Evolutionary conservation across 306 rosid genomes (phyloP), one percentile per base, ranked within the genome.

Genomic region (Lathyrus oleraceus): DNA sequence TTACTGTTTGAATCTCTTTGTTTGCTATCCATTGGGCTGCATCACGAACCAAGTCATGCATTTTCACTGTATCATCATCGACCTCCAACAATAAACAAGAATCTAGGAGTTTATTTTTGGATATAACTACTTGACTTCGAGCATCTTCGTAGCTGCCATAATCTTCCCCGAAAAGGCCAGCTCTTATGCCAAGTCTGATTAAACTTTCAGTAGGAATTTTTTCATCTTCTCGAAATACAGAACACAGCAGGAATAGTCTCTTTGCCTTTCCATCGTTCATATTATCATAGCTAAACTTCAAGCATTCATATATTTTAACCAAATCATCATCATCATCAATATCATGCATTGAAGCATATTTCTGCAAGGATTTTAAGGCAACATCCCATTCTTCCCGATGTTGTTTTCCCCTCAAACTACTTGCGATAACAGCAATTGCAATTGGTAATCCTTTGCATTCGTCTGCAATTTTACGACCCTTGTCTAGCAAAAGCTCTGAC

Each of bases 181-280:
- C 0, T 32, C 72, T 67, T 1, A 51, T 27, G 10, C 3, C 38
- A 69, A 48, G 4, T 52, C 49, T 49, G 4, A 19, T 38, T 19
- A 76, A 6, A 4, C 10, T 21, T 3, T 76, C 81, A 19, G 8
- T 30, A 2, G 44, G 2, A 20, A 79, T 40, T n/a, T 73, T 61
- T 67, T 79, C 70, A 60, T 73, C 75, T 42, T 79, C 82, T 40
- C 2, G 71, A 13, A 79, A 73, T 3, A 79, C 1, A 42, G 79
- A 73, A 5, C 79, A 79, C 5, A 72, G 42, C 16, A 73, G 57
- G 10, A 76, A 61, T 0, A 69, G 16, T 5, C 9, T 0, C 32
- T 61, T 5, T 15, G 67, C 48, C 1, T 69, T 13, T 6, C 17
- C 5, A 21, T 39, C 0, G 16, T 42, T 42, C 23, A 69, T 23